Evolutionary conservation across 441 rosid genomes (phyloP).

Genomic region (Pelargonium myrrhifolium): DNA sequence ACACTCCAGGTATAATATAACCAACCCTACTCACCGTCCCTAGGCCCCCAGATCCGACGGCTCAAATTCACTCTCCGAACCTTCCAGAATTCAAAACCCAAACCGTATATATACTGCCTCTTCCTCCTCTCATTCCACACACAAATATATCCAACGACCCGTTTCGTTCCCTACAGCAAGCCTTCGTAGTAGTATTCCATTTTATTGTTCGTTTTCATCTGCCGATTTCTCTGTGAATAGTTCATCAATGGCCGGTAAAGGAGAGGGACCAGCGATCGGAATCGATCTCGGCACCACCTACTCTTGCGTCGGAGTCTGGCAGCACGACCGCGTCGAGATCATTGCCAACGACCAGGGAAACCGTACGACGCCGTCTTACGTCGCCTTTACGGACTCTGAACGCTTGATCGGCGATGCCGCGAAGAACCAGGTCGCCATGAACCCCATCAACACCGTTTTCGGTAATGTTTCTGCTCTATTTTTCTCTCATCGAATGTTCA

Average conservation of each 20-base stretch:
- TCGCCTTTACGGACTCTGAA: not conserved
- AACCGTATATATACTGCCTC: not conserved
- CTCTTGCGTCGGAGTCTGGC: not conserved
- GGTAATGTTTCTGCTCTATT: conserved; percentile 20
- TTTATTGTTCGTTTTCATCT: no score
- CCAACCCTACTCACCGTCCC: not conserved
- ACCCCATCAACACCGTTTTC: conserved; percentile 49
- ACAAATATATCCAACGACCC: not conserved
- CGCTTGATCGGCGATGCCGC: conserved; percentile 27
- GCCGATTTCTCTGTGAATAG: no score
- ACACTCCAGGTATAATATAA: not conserved
- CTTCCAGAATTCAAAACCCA: not conserved
- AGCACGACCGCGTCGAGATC: not conserved
- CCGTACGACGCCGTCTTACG: not conserved
- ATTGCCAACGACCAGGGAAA: not conserved
- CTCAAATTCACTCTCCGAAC: not conserved
- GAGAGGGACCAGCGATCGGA: conserved; percentile 57
- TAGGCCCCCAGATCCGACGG: not conserved
- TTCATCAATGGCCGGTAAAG: conserved; percentile 39
- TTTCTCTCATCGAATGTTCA: no score
- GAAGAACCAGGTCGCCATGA: conserved; percentile 57
- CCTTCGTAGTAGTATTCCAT: no score
- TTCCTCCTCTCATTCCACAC: not conserved
- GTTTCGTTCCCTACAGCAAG: no score
- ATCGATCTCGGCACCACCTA: conserved; percentile 36